A percentile compares a stretch with the other conserved stretches of the same genome.
Conservation (phyloP, 306 rosid genomes). For the Malus sieversii region DNA sequence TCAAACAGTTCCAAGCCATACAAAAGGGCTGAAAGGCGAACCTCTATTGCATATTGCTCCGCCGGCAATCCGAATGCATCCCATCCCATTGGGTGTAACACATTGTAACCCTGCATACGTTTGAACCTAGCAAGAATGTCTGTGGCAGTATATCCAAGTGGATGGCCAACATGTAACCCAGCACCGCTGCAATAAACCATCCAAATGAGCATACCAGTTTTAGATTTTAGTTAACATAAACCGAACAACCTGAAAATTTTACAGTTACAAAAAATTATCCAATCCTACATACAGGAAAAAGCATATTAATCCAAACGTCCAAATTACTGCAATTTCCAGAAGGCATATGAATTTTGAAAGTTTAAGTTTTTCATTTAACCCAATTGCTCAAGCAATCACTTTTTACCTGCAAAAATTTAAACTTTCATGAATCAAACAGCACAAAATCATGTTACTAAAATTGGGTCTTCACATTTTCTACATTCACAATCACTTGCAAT, state of each 20-base stretch:
- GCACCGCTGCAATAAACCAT: conserved; percentile 61
- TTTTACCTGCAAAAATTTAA: no score
- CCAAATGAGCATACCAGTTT: conserved; percentile 8
- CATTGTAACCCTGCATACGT: conserved; percentile 86
- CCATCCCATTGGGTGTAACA: conserved; percentile 99
- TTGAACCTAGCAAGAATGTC: conserved; percentile 85
- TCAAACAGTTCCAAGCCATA: conserved; percentile 2
- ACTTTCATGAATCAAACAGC: neutral
- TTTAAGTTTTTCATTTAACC: no score
- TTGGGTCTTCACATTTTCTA: neutral
- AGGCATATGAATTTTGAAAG: neutral
- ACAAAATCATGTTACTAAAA: neutral
- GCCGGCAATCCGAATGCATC: conserved; percentile 99
- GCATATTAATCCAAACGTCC: no score
- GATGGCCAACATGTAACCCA: conserved; percentile 95
- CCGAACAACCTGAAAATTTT: neutral
- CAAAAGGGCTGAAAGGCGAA: conserved; percentile 23
- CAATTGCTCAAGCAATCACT: no score
- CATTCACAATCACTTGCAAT: neutral
- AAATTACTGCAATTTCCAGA: neutral
- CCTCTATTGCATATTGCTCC: conserved; percentile 95
- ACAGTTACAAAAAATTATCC: no score
- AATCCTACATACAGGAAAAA: no score
- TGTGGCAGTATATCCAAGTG: conserved; percentile 89
- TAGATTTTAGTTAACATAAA: neutral